Base-by-base conservation (phyloP, 106 monocot genomes). In the Apostasia ramifera region DNA sequence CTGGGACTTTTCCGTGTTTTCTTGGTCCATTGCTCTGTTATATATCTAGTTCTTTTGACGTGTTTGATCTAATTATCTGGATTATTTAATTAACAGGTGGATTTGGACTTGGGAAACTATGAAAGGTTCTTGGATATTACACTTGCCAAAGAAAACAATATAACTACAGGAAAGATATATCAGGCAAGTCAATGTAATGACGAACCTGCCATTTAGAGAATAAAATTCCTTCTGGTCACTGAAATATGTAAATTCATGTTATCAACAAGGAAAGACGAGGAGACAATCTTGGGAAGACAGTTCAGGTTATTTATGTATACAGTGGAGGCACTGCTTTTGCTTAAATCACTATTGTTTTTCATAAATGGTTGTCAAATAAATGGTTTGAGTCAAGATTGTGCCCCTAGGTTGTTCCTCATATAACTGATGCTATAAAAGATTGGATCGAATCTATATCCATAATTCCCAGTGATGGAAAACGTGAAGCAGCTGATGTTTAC, bases 221-320 rank as follows among this genome's bases (percentile, higher is more conserved):
- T 37, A 38, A 68, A 11, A 68, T 69, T 70, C 45, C 64, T 68
- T 3, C 45, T 2, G 38, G 15, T 61, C 39, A n/a, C 10, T 62
- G n/a, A 37, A 38, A 13, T 62, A 26, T 48, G 58, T 6, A 55
- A 46, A 5, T 68, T 10, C 46, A 68, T 80, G 88, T 92, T 41
- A 75, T 92, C 70, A 81, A 92, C 47, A 88, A 88, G 75, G 92
- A 92, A 76, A 82, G 92, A 67, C 85, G 60, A 70, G 88, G 92
- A 54, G 85, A 85, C 59, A 88, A 92, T 79, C 88, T 92, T 79
- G 92, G 92, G 68, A 92, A 92, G 79, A 92, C 88, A 47, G 92
- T 92, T 71, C 92, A 92, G 88, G 92, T 92, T 42, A 66, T 74
- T 40, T 26, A 38, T 45, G 59, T 54, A 26, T 26, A 26, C 26